These are phyloP conservation scores for Solanum lignicaule DNA, from an alignment of 257 asterid species.

Conservation along the genomic window DNA sequence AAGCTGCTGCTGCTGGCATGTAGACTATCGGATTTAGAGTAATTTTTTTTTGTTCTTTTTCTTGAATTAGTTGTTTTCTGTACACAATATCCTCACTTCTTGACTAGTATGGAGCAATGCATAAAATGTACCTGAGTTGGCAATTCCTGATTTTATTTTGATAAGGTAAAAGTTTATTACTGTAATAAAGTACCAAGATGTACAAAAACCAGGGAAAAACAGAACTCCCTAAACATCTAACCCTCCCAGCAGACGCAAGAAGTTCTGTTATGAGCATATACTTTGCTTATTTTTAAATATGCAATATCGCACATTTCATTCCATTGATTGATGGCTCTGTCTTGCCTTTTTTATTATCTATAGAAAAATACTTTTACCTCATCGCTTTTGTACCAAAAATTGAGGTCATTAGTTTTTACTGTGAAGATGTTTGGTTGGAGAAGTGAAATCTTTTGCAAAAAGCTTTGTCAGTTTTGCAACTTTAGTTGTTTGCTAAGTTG, in stretches of 20 bases:
- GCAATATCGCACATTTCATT: not conserved
- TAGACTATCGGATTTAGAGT: not conserved
- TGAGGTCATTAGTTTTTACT: not conserved
- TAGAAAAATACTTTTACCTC: not conserved
- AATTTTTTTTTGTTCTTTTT: not conserved
- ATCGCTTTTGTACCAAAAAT: not conserved
- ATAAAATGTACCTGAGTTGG: not conserved
- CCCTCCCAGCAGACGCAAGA: not conserved
- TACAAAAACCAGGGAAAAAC: not conserved
- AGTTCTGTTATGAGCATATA: not conserved
- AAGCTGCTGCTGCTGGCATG: not conserved
- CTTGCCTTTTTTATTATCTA: not conserved
- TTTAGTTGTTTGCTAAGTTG: not conserved
- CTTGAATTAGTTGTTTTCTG: not conserved
- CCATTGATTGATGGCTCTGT: not conserved
- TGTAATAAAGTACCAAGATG: not conserved
- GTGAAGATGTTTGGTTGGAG: not conserved
- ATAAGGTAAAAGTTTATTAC: not conserved
- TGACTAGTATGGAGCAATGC: not conserved
- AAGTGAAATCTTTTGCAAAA: not conserved
- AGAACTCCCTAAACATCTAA: not conserved
- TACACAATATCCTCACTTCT: not conserved
- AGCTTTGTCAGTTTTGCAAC: not conserved
- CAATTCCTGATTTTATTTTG: not conserved
- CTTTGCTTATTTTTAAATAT: not conserved